A percentile compares a stretch with the other conserved stretches of the same genome.
Evolutionary conservation across 2,329 filamentous ascomycete species (phyloP).

Genomic region (Colletotrichum chlorophyti): DNA sequence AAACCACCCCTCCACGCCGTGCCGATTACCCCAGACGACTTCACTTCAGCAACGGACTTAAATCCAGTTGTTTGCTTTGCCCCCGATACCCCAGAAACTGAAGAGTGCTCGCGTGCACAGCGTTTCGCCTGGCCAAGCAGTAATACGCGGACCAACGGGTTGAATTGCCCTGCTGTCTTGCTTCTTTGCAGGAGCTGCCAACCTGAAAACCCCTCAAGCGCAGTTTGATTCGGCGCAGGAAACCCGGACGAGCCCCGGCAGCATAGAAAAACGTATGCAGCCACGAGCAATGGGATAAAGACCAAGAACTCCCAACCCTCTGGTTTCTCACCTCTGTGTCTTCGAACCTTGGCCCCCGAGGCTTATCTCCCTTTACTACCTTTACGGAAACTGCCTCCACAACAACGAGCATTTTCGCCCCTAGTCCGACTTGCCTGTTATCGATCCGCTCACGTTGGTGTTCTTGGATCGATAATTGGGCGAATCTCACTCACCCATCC

Average conservation of each 20-base stretch:
- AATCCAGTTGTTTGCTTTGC: neutral
- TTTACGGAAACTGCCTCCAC: too few relatives aligned
- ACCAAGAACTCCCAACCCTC: neutral
- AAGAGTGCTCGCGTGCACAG: slow-evolving; percentile 15
- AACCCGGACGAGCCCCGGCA: neutral
- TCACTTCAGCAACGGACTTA: neutral
- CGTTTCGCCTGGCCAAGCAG: neutral
- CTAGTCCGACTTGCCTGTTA: slow-evolving; percentile 9
- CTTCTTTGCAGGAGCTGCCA: neutral
- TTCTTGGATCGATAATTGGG: slow-evolving; percentile 10
- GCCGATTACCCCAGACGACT: neutral
- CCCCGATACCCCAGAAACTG: neutral
- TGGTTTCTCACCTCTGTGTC: neutral
- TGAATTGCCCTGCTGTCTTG: neutral
- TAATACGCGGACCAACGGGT: neutral
- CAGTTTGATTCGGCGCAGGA: slow-evolving; percentile 3
- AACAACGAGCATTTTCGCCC: neutral
- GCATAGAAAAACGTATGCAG: slow-evolving; percentile 10
- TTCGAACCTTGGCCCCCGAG: slow-evolving; percentile 6
- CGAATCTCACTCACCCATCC: neutral
- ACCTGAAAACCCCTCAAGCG: neutral
- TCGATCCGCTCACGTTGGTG: slow-evolving; percentile 13
- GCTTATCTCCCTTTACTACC: slow-evolving; percentile 1
- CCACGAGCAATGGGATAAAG: slow-evolving; percentile 26
- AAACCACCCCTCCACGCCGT: neutral